Conservation (phyloP, 1,284 basidiomycete species). For the Irpex sp. region DNA sequence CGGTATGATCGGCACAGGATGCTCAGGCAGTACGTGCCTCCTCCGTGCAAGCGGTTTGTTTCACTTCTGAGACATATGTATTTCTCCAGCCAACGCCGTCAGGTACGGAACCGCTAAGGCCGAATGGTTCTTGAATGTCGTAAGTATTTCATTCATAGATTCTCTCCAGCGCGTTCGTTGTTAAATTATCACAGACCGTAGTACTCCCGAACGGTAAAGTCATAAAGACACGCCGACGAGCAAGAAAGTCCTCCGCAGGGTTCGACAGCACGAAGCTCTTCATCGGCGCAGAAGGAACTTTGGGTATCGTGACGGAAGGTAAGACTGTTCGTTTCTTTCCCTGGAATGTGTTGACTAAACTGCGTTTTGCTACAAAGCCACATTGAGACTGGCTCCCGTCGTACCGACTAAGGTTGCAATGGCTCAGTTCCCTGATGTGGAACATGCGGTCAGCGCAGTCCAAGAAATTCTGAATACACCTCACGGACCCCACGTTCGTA, state of each 20-base stretch:
- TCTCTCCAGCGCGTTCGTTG: not conserved
- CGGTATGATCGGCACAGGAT: conserved; percentile 55
- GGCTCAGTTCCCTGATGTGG: conserved; percentile 65
- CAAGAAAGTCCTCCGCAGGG: conserved; percentile 74
- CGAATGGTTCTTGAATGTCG: conserved; percentile 70
- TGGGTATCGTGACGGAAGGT: conserved; percentile 81
- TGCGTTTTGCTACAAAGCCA: conserved; percentile 44
- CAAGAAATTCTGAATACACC: conserved; percentile 74
- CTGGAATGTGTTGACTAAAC: conserved; percentile 3
- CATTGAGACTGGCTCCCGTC: conserved; percentile 74
- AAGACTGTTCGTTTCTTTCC: not conserved
- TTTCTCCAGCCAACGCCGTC: conserved; percentile 66
- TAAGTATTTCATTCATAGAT: conserved; percentile 22
- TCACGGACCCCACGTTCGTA: conserved; percentile 56
- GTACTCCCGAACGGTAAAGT: conserved; percentile 78
- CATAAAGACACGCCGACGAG: conserved; percentile 73
- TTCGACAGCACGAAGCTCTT: conserved; percentile 81
- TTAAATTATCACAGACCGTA: conserved; percentile 46
- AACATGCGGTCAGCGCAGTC: conserved; percentile 69
- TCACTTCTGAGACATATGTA: not conserved
- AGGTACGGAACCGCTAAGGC: conserved; percentile 76
- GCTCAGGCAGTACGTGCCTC: conserved; percentile 46
- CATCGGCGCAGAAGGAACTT: conserved; percentile 79
- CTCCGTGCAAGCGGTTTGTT: too few species aligned
- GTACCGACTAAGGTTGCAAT: conserved; percentile 74